phyloP scores from a whole-genome alignment of 495 filamentous ascomycete genomes.

The Daldinia vernicosa region DNA sequence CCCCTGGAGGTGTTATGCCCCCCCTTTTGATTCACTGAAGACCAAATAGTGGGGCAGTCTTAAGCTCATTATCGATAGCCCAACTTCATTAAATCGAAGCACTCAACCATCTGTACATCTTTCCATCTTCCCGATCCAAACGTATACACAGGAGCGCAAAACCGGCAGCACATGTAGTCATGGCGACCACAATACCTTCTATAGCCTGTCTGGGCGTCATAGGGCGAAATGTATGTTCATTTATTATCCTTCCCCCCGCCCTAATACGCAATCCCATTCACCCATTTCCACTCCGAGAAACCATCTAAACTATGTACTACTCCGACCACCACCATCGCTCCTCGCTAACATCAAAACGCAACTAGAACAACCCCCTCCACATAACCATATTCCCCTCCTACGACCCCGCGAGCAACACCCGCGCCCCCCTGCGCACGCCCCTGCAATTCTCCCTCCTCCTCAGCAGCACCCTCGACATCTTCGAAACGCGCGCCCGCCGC shows the following conservation, averaged over 20 bases:
- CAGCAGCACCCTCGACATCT: slow-evolving; percentile 90
- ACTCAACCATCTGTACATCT: background rate
- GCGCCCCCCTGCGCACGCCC: slow-evolving; percentile 61
- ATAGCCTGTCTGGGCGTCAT: slow-evolving; percentile 95
- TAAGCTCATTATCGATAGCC: slow-evolving; percentile 29
- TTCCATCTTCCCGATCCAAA: background rate
- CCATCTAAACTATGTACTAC: background rate
- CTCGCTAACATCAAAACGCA: slow-evolving; percentile 14
- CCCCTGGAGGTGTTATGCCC: background rate
- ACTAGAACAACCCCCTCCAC: slow-evolving; percentile 94
- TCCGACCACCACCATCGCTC: background rate
- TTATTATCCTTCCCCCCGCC: slow-evolving; percentile 7
- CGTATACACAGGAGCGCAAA: slow-evolving; percentile 2
- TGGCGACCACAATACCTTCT: slow-evolving; percentile 66
- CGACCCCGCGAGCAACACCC: slow-evolving; percentile 54
- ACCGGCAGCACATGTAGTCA: slow-evolving; percentile 35
- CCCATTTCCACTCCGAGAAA: background rate
- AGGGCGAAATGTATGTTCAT: slow-evolving; percentile 80
- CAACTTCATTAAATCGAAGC: background rate
- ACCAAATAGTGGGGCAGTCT: slow-evolving; percentile 18
- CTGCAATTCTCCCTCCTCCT: slow-evolving; percentile 93
- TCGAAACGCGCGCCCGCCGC: slow-evolving; percentile 77
- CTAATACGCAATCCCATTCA: background rate
- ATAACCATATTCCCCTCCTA: slow-evolving; percentile 85
- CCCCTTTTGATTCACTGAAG: background rate